Percentiles rank a stretch among this genome's conserved stretches.
Evolutionary conservation across 768 basidiomycete genomes (phyloP).

Genomic region (Mycena haematopus): DNA sequence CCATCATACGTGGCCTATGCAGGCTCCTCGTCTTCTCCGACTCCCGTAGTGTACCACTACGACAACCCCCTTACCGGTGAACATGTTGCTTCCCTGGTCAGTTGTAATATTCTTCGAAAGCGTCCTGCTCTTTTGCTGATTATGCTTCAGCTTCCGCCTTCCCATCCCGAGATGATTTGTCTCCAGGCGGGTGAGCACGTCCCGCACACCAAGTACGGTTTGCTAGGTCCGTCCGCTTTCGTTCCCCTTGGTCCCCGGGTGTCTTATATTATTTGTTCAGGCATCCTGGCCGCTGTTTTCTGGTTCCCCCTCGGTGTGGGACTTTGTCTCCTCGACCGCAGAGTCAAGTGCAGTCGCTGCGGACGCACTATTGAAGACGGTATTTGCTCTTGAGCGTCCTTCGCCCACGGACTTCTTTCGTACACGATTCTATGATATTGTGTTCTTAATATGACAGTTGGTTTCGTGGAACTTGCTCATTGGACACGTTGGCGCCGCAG

Average conservation of each 20-base stretch:
- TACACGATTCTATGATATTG: conserved; percentile 22
- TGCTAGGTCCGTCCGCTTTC: conserved; percentile 62
- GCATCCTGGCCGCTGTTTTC: conserved; percentile 79
- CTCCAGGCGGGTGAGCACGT: conserved; percentile 79
- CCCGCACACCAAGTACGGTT: conserved; percentile 65
- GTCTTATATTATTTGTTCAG: conserved; percentile 41
- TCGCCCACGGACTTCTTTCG: conserved; percentile 19
- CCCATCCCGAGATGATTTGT: conserved; percentile 86
- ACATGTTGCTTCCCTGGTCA: conserved; percentile 55
- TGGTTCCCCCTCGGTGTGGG: conserved; percentile 90
- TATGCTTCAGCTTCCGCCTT: conserved; percentile 57
- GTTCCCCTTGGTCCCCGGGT: not conserved
- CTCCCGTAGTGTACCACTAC: conserved; percentile 69
- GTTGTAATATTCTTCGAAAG: not conserved
- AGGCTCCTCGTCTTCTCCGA: conserved; percentile 16
- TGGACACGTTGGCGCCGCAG: conserved; percentile 11
- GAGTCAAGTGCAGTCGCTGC: conserved; percentile 66
- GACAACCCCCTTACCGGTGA: conserved; percentile 66
- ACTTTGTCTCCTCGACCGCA: conserved; percentile 76
- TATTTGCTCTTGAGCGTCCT: conserved; percentile 43
- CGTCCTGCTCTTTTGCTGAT: not conserved
- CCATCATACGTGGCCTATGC: conserved; percentile 37
- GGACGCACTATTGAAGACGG: conserved; percentile 52
- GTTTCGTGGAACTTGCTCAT: not conserved
- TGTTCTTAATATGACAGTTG: conserved; percentile 25